Base-by-base conservation (phyloP, 208 protist species). In the Angomonas deanei region DNA sequence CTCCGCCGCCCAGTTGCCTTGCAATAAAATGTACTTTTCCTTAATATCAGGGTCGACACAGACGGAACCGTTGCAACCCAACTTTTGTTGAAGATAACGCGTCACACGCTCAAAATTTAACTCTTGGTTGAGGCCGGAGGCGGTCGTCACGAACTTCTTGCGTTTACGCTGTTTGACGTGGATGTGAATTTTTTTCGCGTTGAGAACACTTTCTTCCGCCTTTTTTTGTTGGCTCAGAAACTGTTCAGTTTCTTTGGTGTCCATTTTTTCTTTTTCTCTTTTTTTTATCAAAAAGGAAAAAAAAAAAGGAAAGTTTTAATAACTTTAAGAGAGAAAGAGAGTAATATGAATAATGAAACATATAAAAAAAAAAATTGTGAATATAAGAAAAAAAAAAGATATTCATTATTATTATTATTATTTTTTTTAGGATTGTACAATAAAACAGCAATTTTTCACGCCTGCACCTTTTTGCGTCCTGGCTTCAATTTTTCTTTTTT, bases 181-280 rank as follows among this genome's bases (percentile, higher is more conserved):
- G 47, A 53, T 53, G 47, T 53, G 47, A 26, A 53, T 26, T 26
- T 53, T 53, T 6, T 53, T 53, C 10, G n/a, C 8, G n/a, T 53
- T 26, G 10, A 53, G 23, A 6, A 6, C 47, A 28, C 5, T 6
- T 26, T 53, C 10, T n/a, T 53, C n/a, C n/a, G 47, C 23, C 10
- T n/a, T 15, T 42, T 42, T 42, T 15, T 42, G 36, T 8, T 8
- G 11, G 36, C 15, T 42, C 11, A 42, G 8, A 42, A 42, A n/a
- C 15, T 42, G 11, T 42, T 42, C 36, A 42, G 11, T 42, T n/a
- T 42, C 36, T 15, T 42, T 42, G 15, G 8, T 42, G 11, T n/a
- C 15, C 36, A 15, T n/a, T 42, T n/a, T n/a, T 15, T 8, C 11
- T 42, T 8, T 42, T 8, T 42, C 8, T n/a, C n/a, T n/a, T n/a